Base-by-base conservation (phyloP, 2,329 filamentous ascomycete species). In the Ophiostoma australiae region DNA sequence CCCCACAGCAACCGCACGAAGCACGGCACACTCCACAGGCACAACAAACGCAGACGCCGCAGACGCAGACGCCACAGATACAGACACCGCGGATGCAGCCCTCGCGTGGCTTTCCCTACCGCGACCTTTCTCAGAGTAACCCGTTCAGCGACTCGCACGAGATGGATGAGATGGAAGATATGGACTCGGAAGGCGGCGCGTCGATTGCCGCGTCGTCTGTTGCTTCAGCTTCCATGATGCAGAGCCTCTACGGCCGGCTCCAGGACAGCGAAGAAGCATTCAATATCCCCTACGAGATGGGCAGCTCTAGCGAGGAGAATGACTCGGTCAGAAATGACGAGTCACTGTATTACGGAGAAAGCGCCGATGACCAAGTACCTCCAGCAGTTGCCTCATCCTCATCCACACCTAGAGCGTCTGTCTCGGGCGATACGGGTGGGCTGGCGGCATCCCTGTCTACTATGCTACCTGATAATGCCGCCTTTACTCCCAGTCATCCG, bases 201-300 rank as follows among this genome's bases (percentile, higher is more conserved):
- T 76, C 77, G n/a, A 75, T 82, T 23, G 77, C 74, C n/a, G 75
- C 76, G 61, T 78, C 79, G 15, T 77, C 75, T 1, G 76, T 78
- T n/a, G 76, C 76, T 55, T 78, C 79, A 5, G 76, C 76, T 3
- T 76, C 78, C 13, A 76, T 81, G 52, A 72, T 75, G 15, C 77
- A 80, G 39, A 80, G 77, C 71, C 78, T 78, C 13, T 78, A 81
- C 67, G 73, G 66, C 13, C 27, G 74, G 1, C 55, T 81, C 13
- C 80, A 80, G 39, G 85, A 88, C 74, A 87, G 84, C 73, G 86
- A 88, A 73, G 84, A 84, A 69, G 85, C 85, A 0, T 81, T 87
- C 63, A 81, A 83, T 70, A 87, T 87, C 48, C 85, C 86, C 0
- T 87, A 87, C 72, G 85, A 86, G 35, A 75, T 84, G 52, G 79